Evolutionary conservation across 2,329 filamentous ascomycete genomes (phyloP).

Genomic region (Nannizziopsis barbatae): DNA sequence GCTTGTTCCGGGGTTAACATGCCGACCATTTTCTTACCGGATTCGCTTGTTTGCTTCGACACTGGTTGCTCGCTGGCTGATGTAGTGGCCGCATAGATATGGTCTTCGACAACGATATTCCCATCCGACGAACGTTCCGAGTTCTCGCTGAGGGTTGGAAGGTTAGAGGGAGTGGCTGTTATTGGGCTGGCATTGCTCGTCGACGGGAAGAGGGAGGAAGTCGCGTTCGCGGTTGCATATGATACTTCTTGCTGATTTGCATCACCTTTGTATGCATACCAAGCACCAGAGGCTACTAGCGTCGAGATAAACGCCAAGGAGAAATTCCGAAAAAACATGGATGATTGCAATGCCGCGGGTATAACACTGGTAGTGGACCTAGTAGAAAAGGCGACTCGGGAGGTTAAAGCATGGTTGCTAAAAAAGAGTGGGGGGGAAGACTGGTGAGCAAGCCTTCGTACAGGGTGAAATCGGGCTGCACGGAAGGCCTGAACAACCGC

Average conservation of each 20-base stretch:
- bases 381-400: slow-evolving; percentile 26
- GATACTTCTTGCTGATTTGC: slow-evolving; percentile 14
- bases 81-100: slow-evolving; percentile 72
- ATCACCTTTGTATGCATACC: slow-evolving; percentile 38
- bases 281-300: slow-evolving; percentile 39
- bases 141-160: slow-evolving; percentile 25
- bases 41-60: slow-evolving; percentile 75
- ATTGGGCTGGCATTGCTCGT: slow-evolving; percentile 12
- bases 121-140: slow-evolving; percentile 46
- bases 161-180: slow-evolving; percentile 11
- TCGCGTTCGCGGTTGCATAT: slow-evolving; percentile 16
- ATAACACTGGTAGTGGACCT: slow-evolving; percentile 26
- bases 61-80: slow-evolving; percentile 74
- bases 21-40: slow-evolving; percentile 75
- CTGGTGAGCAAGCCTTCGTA: slow-evolving; percentile 34
- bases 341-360: slow-evolving; percentile 31
- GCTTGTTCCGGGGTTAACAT: slow-evolving; percentile 96
- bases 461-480: slow-evolving; percentile 36
- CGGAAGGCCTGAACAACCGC: slow-evolving; percentile 37
- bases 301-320: slow-evolving; percentile 39
- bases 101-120: slow-evolving; percentile 78
- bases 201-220: slow-evolving; percentile 2
- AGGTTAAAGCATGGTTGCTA: slow-evolving; percentile 26
- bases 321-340: slow-evolving; percentile 41
- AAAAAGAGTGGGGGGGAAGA: slow-evolving; percentile 26